Evolutionary conservation across 352 stramenopile genomes (phyloP).

Genomic region (Hyaloperonospora arabidopsidis): DNA sequence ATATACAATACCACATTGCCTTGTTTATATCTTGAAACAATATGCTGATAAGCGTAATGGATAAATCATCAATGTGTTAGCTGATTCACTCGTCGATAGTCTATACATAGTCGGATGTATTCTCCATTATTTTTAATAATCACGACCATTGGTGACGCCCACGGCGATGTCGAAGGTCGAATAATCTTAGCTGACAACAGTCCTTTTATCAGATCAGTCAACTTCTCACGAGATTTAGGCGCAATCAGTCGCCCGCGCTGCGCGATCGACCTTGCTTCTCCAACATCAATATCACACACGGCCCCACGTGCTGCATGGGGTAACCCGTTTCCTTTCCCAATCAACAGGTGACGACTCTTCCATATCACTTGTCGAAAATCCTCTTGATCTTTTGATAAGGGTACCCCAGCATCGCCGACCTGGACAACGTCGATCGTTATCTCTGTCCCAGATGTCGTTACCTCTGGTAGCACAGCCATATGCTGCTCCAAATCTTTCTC

Average conservation of each 20-base stretch:
- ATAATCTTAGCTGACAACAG: not conserved
- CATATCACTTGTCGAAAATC: not conserved
- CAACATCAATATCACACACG: slow-evolving; percentile 9
- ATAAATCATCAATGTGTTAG: not conserved
- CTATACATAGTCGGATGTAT: not conserved
- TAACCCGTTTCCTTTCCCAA: slow-evolving; percentile 3
- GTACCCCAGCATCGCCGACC: no score
- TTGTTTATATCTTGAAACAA: slow-evolving; percentile 11
- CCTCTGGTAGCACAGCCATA: no score
- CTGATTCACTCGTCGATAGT: no score
- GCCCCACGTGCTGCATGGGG: not conserved
- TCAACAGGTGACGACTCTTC: not conserved
- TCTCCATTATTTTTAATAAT: slow-evolving; percentile 4
- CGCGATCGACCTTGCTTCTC: slow-evolving; percentile 1
- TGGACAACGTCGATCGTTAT: no score
- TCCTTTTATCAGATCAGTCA: not conserved
- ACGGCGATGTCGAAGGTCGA: not conserved
- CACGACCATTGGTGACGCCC: not conserved
- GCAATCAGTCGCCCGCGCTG: slow-evolving; percentile 3
- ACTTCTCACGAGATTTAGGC: not conserved
- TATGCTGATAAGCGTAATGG: not conserved
- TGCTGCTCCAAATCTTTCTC: no score
- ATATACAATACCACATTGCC: slow-evolving; percentile 16
- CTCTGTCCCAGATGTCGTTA: no score
- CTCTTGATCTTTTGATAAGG: no score